Conservation (phyloP, 2,329 filamentous ascomycete species). For the Penicillium glabrum region DNA sequence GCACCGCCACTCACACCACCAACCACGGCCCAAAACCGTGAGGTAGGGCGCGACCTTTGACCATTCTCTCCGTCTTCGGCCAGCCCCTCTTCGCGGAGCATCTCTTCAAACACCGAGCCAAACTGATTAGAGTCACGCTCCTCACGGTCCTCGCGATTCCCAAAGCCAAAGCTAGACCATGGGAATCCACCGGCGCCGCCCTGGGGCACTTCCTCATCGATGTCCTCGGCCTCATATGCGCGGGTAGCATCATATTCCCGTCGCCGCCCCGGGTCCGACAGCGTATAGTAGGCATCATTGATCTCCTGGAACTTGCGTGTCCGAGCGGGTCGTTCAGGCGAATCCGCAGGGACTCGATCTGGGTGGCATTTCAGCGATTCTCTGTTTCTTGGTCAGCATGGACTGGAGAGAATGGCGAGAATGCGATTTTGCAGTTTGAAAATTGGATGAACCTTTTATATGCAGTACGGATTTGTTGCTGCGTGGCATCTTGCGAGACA, state of each 20-base stretch:
- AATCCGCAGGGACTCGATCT: slow-evolving; percentile 80
- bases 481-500: slow-evolving; percentile 69
- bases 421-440: background rate
- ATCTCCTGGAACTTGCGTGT: slow-evolving; percentile 89
- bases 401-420: too few species aligned
- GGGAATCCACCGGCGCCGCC: slow-evolving; percentile 59
- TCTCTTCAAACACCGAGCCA: slow-evolving; percentile 81
- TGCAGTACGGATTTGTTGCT: slow-evolving; percentile 84
- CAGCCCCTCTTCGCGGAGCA: slow-evolving; percentile 84
- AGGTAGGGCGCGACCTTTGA: slow-evolving; percentile 51
- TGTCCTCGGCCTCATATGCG: slow-evolving; percentile 46
- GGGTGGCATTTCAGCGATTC: slow-evolving; percentile 90
- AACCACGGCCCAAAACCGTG: slow-evolving; percentile 81
- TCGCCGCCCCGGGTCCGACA: slow-evolving; percentile 75
- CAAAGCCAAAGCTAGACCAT: slow-evolving; percentile 72
- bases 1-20: slow-evolving; percentile 85
- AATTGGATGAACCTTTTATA: slow-evolving; percentile 75
- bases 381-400: slow-evolving; percentile 44
- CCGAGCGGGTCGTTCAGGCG: slow-evolving; percentile 75
- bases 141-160: slow-evolving; percentile 36
- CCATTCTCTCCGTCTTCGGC: slow-evolving; percentile 64
- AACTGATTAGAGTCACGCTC: slow-evolving; percentile 70
- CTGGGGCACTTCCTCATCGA: slow-evolving; percentile 53
- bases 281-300: slow-evolving; percentile 89
- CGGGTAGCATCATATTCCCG: slow-evolving; percentile 81